Evolutionary conservation across 345 rosid species (phyloP).

Genomic region (Psidium guajava): DNA sequence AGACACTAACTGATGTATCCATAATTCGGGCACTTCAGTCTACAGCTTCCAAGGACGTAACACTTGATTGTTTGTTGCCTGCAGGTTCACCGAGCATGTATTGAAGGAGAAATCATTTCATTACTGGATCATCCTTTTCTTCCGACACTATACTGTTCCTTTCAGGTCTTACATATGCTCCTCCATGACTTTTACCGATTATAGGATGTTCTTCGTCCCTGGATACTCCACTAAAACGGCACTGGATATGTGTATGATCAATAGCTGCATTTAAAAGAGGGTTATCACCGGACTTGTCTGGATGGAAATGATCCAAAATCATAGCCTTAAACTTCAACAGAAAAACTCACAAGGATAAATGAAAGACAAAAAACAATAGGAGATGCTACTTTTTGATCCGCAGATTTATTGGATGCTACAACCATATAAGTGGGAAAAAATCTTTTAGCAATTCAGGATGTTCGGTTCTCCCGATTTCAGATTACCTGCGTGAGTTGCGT

Average conservation of each 20-base stretch:
- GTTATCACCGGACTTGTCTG: not conserved
- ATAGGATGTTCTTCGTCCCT: not conserved
- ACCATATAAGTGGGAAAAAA: not conserved
- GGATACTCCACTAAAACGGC: not conserved
- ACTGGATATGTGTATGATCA: not conserved
- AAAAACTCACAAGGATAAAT: not conserved
- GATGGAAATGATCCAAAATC: not conserved
- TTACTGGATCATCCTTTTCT: conserved; percentile 93
- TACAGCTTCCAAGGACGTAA: not conserved
- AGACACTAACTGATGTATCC: not conserved
- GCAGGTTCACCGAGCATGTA: conserved; percentile 84
- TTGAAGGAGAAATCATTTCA: conserved; percentile 88
- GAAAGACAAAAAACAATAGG: not conserved
- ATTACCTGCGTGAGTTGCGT: not conserved
- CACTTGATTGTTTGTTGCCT: not conserved
- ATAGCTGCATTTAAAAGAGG: not conserved
- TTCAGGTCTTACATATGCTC: conserved; percentile 48
- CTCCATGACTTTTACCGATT: not conserved
- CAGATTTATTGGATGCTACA: not conserved
- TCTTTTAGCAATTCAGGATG: not conserved
- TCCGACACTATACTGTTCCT: conserved; percentile 81
- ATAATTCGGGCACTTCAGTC: not conserved
- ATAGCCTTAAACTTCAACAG: not conserved
- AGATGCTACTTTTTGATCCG: not conserved
- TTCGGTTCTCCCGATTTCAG: not conserved